Conservation (phyloP, 495 filamentous ascomycete species). For the Lophiostoma macrostomum region DNA sequence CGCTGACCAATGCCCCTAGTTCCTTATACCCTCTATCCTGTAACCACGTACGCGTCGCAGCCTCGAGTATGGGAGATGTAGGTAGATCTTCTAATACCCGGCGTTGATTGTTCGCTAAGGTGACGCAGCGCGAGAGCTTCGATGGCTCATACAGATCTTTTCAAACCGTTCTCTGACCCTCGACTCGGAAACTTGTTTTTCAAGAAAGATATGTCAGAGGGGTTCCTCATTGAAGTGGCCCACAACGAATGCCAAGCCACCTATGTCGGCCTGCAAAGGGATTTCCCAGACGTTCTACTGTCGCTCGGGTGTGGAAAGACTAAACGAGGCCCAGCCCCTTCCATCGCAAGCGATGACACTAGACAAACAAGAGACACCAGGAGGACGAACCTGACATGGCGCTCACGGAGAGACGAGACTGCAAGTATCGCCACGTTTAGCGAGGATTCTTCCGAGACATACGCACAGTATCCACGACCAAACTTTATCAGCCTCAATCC, state of each 20-base stretch:
- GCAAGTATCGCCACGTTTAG: neutral
- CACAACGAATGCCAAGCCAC: slow-evolving; percentile 15
- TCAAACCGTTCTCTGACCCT: slow-evolving; percentile 17
- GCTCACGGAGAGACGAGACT: neutral
- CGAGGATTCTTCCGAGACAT: slow-evolving; percentile 4
- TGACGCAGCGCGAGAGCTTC: slow-evolving; percentile 13
- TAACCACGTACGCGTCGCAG: slow-evolving; percentile 1
- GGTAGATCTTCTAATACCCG: neutral
- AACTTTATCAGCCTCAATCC: slow-evolving; percentile 17
- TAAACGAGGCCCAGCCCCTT: neutral
- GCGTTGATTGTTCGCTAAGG: neutral
- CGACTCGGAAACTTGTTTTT: slow-evolving; percentile 11
- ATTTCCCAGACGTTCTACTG: slow-evolving; percentile 16
- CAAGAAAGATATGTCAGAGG: slow-evolving; percentile 6
- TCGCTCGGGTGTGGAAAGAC: slow-evolving; percentile 17
- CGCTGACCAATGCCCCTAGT: neutral
- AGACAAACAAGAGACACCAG: neutral
- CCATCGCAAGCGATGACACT: slow-evolving; percentile 7
- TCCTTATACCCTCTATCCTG: slow-evolving; percentile 18
- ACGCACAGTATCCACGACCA: slow-evolving; percentile 10
- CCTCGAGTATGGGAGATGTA: slow-evolving; percentile 13
- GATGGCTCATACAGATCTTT: slow-evolving; percentile 14
- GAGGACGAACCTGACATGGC: neutral
- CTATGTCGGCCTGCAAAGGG: slow-evolving; percentile 1
- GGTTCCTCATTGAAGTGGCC: slow-evolving; percentile 13